phyloP scores from a whole-genome alignment of 2,329 filamentous ascomycete genomes.

The Dothistroma septosporum region DNA sequence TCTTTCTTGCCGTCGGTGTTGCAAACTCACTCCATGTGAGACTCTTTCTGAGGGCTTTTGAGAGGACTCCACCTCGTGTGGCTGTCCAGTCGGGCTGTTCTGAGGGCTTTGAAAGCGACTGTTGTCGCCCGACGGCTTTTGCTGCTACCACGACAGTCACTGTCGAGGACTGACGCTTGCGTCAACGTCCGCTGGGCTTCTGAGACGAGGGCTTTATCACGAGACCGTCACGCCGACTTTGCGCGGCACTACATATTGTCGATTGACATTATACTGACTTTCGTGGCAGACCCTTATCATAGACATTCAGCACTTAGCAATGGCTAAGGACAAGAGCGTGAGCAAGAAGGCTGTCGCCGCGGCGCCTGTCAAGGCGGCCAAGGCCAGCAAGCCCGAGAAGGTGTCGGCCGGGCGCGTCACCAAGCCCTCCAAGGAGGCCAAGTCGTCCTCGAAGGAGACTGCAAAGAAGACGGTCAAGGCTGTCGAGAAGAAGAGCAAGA shows the following conservation, averaged over 20 bases:
- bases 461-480: constrained; percentile 47
- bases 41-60: constrained; percentile 35
- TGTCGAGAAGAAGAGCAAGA: constrained; percentile 41
- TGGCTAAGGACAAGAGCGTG: constrained; percentile 45
- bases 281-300: constrained; percentile 28
- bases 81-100: constrained; percentile 31
- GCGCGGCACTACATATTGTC: constrained; percentile 6
- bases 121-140: constrained; percentile 34
- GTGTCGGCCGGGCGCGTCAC: constrained; percentile 62
- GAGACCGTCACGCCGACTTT: neutral
- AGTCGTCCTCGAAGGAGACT: constrained; percentile 53
- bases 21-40: constrained; percentile 26
- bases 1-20: constrained; percentile 38
- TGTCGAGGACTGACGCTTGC: constrained; percentile 41
- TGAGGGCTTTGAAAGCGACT: constrained; percentile 34
- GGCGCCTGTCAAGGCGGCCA: constrained; percentile 24
- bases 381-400: constrained; percentile 42
- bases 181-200: constrained; percentile 34
- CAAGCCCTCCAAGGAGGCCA: constrained; percentile 63
- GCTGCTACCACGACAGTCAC: constrained; percentile 29
- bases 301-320: constrained; percentile 31
- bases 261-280: constrained; percentile 27
- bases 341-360: constrained; percentile 30
- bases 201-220: constrained; percentile 32
- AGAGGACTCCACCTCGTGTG: constrained; percentile 23